Base-by-base conservation (phyloP, 306 rosid species). In the Trichosanthes truncata region DNA sequence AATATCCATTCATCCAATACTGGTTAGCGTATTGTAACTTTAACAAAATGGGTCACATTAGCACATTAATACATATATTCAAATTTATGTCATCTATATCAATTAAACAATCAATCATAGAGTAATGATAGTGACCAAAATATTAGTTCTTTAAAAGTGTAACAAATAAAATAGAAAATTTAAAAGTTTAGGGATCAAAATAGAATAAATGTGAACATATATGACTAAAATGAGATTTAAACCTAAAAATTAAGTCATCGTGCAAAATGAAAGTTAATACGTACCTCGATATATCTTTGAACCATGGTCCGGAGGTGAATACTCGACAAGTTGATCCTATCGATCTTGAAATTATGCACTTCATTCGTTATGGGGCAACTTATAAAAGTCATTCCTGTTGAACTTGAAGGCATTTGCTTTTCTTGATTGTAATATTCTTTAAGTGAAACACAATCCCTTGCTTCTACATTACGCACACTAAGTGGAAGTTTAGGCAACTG, bases 401-500 rank as follows among this genome's bases (percentile, higher is more conserved):
- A 13, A 51, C 75, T 21, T 11, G 75, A 68, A 41, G 82, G 57
- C 53, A 43, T 10, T 36, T 74, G 59, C 17, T 29, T n/a, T 6
- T 15, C 73, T 8, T 17, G 31, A 5, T 79, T 43, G 41, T 67
- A 6, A 15, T 60, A 51, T 43, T 36, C 75, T 7, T 0, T 45
- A 51, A 72, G 59, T 17, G 11, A 17, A 31, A 63, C 21, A 45
- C 73, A 80, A 20, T 72, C 72, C 62, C 33, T 23, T 0, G 83
- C 79, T 10, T 57, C 13, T 51, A 76, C 80, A 5, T 1, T 9
- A 6, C n/a, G 48, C 43, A 81, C 18, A 52, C 71, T 23, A 1
- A 7, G 41, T 18, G 79, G 79, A 10, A 73, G 79, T 6, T 26
- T 80, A 25, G 79, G 83, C 35, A 80, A 80, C 26, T 21, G 18